These are phyloP conservation scores for Calonectria ilicicola DNA, from an alignment of 2,329 filamentous ascomycete species.

Conservation along the genomic window DNA sequence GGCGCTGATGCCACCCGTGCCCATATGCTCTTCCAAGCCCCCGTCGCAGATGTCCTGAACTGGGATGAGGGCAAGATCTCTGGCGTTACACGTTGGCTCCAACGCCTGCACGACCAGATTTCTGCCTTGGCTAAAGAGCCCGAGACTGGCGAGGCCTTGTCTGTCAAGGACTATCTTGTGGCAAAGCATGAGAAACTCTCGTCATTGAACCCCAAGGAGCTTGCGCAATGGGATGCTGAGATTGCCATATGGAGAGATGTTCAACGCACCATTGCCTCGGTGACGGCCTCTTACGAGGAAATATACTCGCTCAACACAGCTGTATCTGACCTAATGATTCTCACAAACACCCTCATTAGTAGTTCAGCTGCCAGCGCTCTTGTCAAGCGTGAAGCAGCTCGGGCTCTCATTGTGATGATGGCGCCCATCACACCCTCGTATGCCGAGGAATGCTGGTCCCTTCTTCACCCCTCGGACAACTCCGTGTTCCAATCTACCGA, in stretches of 20 bases:
- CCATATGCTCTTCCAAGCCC: conserved; percentile 90
- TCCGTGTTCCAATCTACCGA: conserved; percentile 59
- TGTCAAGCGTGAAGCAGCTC: conserved; percentile 63
- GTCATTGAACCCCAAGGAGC: conserved; percentile 47
- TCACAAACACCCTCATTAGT: conserved; percentile 77
- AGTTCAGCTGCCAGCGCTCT: conserved; percentile 52
- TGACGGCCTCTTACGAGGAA: conserved; percentile 76
- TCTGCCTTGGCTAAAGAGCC: conserved; percentile 33
- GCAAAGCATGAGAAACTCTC: conserved; percentile 45
- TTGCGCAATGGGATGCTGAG: conserved; percentile 59
- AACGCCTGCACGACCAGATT: conserved; percentile 72
- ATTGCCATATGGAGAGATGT: conserved; percentile 71
- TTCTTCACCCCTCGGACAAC: conserved; percentile 56
- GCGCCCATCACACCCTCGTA: conserved; percentile 85
- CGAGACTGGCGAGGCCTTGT: neutral
- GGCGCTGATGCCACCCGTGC: conserved; percentile 87
- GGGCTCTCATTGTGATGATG: conserved; percentile 75
- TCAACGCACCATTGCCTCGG: conserved; percentile 74
- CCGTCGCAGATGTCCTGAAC: conserved; percentile 84
- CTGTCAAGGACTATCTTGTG: conserved; percentile 52
- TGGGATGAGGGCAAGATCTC: conserved; percentile 89
- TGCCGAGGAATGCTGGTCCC: conserved; percentile 83
- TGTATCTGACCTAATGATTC: conserved; percentile 83
- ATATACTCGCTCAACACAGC: conserved; percentile 86
- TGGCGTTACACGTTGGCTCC: conserved; percentile 85